Evolutionary conservation across 2,329 filamentous ascomycete genomes (phyloP).

Genomic region (Xenosphaeropsis pyriputrescens): DNA sequence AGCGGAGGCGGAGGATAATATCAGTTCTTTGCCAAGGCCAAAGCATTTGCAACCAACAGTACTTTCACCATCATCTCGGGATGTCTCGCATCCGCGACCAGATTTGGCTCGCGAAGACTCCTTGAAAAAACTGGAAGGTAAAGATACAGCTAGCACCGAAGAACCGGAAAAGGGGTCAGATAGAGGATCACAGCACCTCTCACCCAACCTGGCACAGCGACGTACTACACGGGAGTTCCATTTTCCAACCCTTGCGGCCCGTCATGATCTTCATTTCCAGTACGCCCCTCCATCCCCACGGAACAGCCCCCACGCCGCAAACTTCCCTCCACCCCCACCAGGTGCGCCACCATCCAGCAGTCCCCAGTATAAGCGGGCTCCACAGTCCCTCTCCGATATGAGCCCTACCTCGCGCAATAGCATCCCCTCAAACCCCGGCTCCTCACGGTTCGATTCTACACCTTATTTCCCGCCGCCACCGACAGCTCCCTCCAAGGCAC

Average conservation of each 20-base stretch:
- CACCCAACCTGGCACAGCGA: slow-evolving; percentile 6
- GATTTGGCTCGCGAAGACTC: slow-evolving; percentile 25
- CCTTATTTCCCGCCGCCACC: background rate
- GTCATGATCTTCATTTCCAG: slow-evolving; percentile 39
- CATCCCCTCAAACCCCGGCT: background rate
- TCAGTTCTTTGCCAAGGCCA: slow-evolving; percentile 64
- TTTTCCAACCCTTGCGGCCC: slow-evolving; percentile 35
- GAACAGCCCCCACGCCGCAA: slow-evolving; percentile 12
- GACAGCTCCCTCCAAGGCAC: slow-evolving; percentile 1
- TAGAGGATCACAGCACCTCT: slow-evolving; percentile 9
- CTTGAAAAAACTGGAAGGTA: slow-evolving; percentile 32
- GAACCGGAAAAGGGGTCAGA: slow-evolving; percentile 5
- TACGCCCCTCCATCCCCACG: slow-evolving; percentile 35
- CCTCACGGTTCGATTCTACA: background rate
- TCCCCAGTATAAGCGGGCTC: background rate
- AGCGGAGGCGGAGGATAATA: slow-evolving; percentile 69
- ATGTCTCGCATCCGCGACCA: background rate
- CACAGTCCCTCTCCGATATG: background rate
- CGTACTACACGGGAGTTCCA: slow-evolving; percentile 29
- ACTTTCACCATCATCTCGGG: slow-evolving; percentile 7
- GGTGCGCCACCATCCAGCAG: slow-evolving; percentile 1
- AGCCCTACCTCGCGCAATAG: too few relatives aligned
- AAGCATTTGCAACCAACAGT: slow-evolving; percentile 45
- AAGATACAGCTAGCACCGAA: slow-evolving; percentile 22
- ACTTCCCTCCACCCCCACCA: slow-evolving; percentile 11